Percentiles rank a stretch among this genome's conserved stretches.
phyloP scores from a whole-genome alignment of 1,284 basidiomycete genomes.

The Sutorius eximius region DNA sequence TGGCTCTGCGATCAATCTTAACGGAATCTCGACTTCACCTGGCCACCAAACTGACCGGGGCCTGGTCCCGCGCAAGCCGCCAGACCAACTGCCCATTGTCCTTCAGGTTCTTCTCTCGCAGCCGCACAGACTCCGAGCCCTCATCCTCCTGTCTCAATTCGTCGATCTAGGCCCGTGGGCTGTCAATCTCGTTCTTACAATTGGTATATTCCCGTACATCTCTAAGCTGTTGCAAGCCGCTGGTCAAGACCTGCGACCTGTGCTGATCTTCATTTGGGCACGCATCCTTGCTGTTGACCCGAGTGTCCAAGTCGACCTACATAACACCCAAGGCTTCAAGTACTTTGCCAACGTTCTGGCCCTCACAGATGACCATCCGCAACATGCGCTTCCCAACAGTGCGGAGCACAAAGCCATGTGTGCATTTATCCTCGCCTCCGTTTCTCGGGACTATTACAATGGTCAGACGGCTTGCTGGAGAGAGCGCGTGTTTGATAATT shows the following conservation, averaged over 20 bases:
- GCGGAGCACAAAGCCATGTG: conserved; percentile 99
- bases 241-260: conserved; percentile 91
- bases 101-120: conserved; percentile 96
- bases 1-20: conserved; percentile 2
- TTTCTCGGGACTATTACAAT: conserved; percentile 83
- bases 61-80: conserved; percentile 83
- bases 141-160: conserved; percentile 96
- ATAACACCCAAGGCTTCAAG: conserved; percentile 83
- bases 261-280: conserved; percentile 99
- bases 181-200: conserved; percentile 94
- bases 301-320: conserved; percentile 88
- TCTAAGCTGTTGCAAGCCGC: conserved; percentile 95
- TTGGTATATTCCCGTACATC: conserved; percentile 99
- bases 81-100: conserved; percentile 96
- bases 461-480: conserved; percentile 88
- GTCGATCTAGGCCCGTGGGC: conserved; percentile 99
- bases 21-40: conserved; percentile 12
- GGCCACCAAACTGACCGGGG: conserved; percentile 43
- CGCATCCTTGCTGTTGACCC: conserved; percentile 95
- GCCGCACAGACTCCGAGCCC: conserved; percentile 91
- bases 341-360: conserved; percentile 87
- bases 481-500: conserved; percentile 88
- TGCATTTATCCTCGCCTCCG: conserved; percentile 93
- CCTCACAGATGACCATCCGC: conserved; percentile 55
- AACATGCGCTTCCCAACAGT: conserved; percentile 76